phyloP scores from a whole-genome alignment of 768 basidiomycete genomes.

The Suillus brevipes region DNA sequence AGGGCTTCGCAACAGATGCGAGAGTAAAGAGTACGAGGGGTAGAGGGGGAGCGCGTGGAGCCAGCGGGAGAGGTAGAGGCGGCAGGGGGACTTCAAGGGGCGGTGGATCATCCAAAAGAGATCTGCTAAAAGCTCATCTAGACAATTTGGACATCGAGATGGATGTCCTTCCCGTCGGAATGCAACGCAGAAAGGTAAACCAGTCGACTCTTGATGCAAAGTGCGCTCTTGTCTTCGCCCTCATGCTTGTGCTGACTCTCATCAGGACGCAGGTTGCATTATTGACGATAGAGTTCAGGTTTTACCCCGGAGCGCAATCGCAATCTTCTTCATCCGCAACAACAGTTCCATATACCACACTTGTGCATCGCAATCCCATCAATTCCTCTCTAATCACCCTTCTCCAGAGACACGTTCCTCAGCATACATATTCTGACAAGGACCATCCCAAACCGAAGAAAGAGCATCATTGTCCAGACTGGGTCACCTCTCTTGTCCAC shows the following conservation, averaged over 20 bases:
- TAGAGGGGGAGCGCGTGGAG: slow-evolving; percentile 27
- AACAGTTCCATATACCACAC: slow-evolving; percentile 46
- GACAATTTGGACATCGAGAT: slow-evolving; percentile 68
- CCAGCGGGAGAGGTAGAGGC: slow-evolving; percentile 27
- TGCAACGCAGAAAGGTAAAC: slow-evolving; percentile 76
- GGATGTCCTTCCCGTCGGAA: slow-evolving; percentile 76
- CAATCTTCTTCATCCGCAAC: slow-evolving; percentile 37
- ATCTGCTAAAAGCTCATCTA: slow-evolving; percentile 67
- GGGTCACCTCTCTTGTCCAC: slow-evolving; percentile 54
- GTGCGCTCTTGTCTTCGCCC: slow-evolving; percentile 45
- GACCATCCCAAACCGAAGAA: slow-evolving; percentile 41
- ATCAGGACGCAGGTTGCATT: slow-evolving; percentile 65
- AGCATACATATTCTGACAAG: slow-evolving; percentile 29
- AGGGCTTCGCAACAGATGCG: slow-evolving; percentile 48
- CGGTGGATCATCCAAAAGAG: slow-evolving; percentile 51
- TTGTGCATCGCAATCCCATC: slow-evolving; percentile 66
- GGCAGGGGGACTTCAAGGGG: slow-evolving; percentile 21
- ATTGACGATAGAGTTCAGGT: slow-evolving; percentile 72
- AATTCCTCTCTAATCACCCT: slow-evolving; percentile 48
- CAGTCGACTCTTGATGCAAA: slow-evolving; percentile 82
- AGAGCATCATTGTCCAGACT: slow-evolving; percentile 46
- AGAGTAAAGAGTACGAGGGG: slow-evolving; percentile 18
- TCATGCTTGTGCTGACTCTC: slow-evolving; percentile 16
- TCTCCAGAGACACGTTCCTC: slow-evolving; percentile 45
- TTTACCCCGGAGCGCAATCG: slow-evolving; percentile 57